These are phyloP conservation scores for Rhodotorula toruloides DNA, from an alignment of 768 basidiomycete genomes.

Conservation along the genomic window DNA sequence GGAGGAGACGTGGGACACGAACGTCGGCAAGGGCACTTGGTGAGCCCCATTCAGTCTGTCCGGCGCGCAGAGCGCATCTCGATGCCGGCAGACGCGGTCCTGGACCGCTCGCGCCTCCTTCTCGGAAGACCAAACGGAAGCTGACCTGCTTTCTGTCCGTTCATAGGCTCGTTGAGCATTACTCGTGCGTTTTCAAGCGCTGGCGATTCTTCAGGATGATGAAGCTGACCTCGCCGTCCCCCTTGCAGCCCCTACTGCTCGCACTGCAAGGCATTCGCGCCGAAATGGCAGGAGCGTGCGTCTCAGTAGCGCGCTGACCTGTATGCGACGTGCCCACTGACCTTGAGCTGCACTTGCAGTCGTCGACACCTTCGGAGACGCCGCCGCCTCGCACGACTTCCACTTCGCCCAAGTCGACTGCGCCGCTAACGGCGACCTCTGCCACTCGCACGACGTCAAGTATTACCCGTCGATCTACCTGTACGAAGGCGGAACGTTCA, in stretches of 20 bases:
- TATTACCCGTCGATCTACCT: conserved; percentile 42
- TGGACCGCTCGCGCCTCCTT: conserved; percentile 3
- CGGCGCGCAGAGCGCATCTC: background rate
- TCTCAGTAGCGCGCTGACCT: background rate
- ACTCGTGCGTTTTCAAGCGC: conserved; percentile 7
- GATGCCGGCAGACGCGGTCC: background rate
- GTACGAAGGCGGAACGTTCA: conserved; percentile 27
- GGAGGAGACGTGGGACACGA: conserved; percentile 3
- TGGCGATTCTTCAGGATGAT: rapidly evolving
- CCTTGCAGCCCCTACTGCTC: conserved; percentile 24
- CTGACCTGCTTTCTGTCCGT: background rate
- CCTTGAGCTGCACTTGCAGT: conserved; percentile 2
- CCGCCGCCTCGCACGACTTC: conserved; percentile 28
- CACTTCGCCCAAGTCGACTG: conserved; percentile 43
- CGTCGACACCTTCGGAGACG: conserved; percentile 17
- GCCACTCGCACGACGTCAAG: conserved; percentile 37
- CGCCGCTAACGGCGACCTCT: conserved; percentile 41
- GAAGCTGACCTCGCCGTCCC: background rate
- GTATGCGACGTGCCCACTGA: background rate
- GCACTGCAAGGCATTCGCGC: conserved; percentile 39
- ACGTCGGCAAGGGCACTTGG: background rate
- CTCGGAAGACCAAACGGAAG: too few relatives aligned
- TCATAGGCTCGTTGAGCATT: conserved; percentile 35
- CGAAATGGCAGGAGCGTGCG: conserved; percentile 39
- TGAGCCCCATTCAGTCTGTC: background rate